Evolutionary conservation across 1,139 yeast species (phyloP).

Genomic region (Hansenula sp.): DNA sequence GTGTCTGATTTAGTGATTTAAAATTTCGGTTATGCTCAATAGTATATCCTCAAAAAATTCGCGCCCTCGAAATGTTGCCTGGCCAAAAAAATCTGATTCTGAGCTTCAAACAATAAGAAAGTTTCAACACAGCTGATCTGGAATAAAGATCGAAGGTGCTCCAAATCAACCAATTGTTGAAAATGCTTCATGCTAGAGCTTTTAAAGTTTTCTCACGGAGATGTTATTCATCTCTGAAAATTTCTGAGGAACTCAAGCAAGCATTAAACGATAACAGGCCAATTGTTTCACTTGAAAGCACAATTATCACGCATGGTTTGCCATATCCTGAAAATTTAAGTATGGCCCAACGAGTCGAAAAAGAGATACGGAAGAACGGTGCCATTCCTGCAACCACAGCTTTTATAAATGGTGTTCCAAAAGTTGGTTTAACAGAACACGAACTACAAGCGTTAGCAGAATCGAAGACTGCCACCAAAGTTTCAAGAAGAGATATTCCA

Average conservation of each 20-base stretch:
- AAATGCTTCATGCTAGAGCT: not conserved
- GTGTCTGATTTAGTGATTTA: too few relatives aligned
- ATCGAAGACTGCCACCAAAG: constrained; percentile 45
- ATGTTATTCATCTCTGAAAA: constrained; percentile 21
- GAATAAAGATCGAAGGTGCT: too few relatives aligned
- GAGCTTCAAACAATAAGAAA: too few relatives aligned
- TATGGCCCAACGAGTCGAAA: constrained; percentile 72
- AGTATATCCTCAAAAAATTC: too few relatives aligned
- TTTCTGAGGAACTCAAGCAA: constrained; percentile 57
- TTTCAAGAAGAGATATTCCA: constrained; percentile 81
- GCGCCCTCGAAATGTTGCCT: too few relatives aligned
- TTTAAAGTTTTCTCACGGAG: not conserved
- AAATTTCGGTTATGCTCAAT: too few relatives aligned
- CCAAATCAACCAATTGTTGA: not conserved
- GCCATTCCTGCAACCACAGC: constrained; percentile 88
- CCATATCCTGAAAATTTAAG: constrained; percentile 74
- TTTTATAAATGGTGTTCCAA: constrained; percentile 66
- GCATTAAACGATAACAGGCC: constrained; percentile 58
- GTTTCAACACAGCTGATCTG: too few relatives aligned
- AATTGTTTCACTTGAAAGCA: constrained; percentile 77
- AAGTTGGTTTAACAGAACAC: constrained; percentile 52
- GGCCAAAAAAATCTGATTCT: too few relatives aligned
- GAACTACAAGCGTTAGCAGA: constrained; percentile 49
- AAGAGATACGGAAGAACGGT: constrained; percentile 54
- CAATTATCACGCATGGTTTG: constrained; percentile 87